Evolutionary conservation across 306 rosid species (phyloP).

Genomic region (Arachis stenosperma): DNA sequence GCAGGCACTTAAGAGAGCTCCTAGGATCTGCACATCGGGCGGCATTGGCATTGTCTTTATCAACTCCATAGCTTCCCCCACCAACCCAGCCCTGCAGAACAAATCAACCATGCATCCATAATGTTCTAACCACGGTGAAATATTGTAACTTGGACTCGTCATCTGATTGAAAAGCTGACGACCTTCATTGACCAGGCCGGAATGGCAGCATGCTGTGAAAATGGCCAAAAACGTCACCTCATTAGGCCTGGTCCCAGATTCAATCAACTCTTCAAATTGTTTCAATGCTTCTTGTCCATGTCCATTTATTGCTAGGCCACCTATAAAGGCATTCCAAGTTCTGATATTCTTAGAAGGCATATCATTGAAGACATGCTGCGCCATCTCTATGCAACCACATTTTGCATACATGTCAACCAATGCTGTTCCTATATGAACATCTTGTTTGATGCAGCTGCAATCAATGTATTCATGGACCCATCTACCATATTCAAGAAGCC

Average conservation of each 20-base stretch:
- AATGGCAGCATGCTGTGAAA: constrained; percentile 81
- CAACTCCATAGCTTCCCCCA: constrained; percentile 68
- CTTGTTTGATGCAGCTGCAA: constrained; percentile 59
- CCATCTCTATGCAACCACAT: constrained; percentile 69
- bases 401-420: constrained; percentile 84
- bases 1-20: constrained; percentile 69
- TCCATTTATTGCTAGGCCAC: constrained; percentile 77
- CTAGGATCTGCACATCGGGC: constrained; percentile 80
- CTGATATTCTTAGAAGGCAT: constrained; percentile 65
- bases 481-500: constrained; percentile 70
- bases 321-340: constrained; percentile 75
- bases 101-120: constrained; percentile 84
- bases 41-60: constrained; percentile 74
- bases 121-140: constrained; percentile 71
- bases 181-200: constrained; percentile 78
- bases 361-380: constrained; percentile 48
- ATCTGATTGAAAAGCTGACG: constrained; percentile 55
- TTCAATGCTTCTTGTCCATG: constrained; percentile 58
- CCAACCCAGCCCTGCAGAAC: constrained; percentile 72
- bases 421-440: constrained; percentile 69
- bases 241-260: constrained; percentile 63
- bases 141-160: constrained; percentile 49
- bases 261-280: constrained; percentile 58
- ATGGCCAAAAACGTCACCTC: constrained; percentile 76
- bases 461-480: constrained; percentile 81